Percentiles rank a stretch among this genome's conserved stretches.
Conservation (phyloP, 306 rosid species). For the Glycine soja region DNA sequence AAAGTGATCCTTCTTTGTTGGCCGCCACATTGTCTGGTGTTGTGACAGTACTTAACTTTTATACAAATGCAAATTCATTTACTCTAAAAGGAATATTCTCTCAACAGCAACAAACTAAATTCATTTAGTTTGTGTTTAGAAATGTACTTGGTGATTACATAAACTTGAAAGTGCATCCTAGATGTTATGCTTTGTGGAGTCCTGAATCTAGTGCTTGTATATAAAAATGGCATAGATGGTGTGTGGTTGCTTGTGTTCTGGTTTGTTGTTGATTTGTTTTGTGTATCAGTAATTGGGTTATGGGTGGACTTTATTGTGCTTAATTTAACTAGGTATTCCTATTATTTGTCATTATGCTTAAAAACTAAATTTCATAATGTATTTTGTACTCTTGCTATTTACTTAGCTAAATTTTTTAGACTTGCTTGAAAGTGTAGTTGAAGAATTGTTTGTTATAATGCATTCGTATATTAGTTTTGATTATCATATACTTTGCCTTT, state of each 20-base stretch:
- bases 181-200: constrained; percentile 21
- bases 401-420: not conserved
- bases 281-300: not conserved
- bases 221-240: not conserved
- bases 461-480: not conserved
- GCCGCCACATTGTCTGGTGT: constrained; percentile 39
- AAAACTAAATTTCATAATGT: constrained; percentile 1
- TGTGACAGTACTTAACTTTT: constrained; percentile 21
- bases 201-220: constrained; percentile 13
- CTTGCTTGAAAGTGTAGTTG: constrained; percentile 33
- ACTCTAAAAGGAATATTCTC: too few relatives aligned
- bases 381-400: not conserved
- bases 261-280: constrained; percentile 25
- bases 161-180: constrained; percentile 9
- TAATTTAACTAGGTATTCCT: constrained; percentile 22
- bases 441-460: constrained; percentile 5
- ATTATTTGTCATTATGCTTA: constrained; percentile 1
- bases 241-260: constrained; percentile 20
- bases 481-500: not conserved
- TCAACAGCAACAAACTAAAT: not conserved
- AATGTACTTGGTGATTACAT: constrained; percentile 16
- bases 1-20: constrained; percentile 14
- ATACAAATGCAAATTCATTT: not conserved
- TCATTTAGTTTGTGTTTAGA: constrained; percentile 22
- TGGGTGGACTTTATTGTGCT: constrained; percentile 21